phyloP scores from a whole-genome alignment of 306 rosid species.

The Corylus avellana region DNA sequence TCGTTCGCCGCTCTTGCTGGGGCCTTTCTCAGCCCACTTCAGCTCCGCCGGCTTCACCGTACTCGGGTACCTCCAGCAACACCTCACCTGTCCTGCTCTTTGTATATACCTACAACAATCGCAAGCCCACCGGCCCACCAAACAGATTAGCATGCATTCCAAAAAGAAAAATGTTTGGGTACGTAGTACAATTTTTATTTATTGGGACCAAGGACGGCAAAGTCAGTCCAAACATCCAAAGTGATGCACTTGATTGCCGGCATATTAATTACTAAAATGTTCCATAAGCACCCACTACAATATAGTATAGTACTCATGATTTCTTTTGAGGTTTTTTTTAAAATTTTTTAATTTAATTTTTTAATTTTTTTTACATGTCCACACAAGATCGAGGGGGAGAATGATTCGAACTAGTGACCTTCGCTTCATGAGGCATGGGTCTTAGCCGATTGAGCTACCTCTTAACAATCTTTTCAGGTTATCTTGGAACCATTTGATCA shows the following conservation, averaged over 20 bases:
- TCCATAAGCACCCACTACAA: neutral
- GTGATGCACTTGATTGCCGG: neutral
- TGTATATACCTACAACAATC: conserved; percentile 56
- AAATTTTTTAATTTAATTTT: no score
- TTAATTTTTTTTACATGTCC: no score
- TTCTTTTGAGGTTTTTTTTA: neutral
- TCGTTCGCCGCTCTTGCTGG: conserved; percentile 51
- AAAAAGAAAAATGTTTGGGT: neutral
- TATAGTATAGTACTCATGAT: neutral
- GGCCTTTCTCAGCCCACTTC: conserved; percentile 82
- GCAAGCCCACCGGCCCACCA: neutral
- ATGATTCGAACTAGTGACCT: no score
- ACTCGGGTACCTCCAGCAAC: conserved; percentile 59
- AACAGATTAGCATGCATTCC: neutral
- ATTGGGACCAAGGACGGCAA: neutral
- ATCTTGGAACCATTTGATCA: neutral
- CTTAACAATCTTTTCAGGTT: no score
- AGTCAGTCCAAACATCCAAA: neutral
- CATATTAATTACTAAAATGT: neutral
- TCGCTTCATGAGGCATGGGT: no score
- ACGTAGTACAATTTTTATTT: neutral
- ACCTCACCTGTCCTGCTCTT: conserved; percentile 62
- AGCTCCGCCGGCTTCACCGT: conserved; percentile 62
- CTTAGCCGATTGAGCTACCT: no score
- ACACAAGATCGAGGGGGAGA: no score